Conservation (phyloP, 2,329 filamentous ascomycete species). For the Sporothrix mexicana region DNA sequence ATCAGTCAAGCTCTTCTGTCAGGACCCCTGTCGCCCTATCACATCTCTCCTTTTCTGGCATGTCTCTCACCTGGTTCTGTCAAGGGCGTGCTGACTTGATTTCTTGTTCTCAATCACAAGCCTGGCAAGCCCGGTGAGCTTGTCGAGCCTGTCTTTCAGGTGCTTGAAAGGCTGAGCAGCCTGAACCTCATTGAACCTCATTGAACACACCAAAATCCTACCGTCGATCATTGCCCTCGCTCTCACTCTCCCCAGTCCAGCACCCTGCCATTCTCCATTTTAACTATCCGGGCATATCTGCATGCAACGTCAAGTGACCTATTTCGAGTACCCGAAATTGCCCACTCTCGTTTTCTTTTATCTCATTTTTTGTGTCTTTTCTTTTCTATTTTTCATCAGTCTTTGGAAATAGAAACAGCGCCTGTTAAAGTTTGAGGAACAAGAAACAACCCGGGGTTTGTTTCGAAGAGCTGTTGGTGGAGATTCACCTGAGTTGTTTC, state of each 20-base stretch:
- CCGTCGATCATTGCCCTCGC: conserved; percentile 27
- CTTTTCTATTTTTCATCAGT: background rate
- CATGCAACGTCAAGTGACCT: conserved; percentile 25
- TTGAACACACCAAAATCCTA: conserved; percentile 37
- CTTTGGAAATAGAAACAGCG: background rate
- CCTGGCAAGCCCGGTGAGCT: background rate
- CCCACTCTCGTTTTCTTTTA: background rate
- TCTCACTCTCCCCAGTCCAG: background rate
- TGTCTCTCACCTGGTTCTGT: background rate
- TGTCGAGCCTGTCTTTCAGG: background rate
- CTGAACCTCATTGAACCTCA: background rate
- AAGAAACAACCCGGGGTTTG: background rate
- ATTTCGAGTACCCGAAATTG: conserved; percentile 29
- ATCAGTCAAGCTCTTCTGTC: conserved; percentile 16
- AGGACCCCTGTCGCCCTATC: conserved; percentile 27
- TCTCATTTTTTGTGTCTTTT: background rate
- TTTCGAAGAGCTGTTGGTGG: background rate
- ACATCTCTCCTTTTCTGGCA: conserved; percentile 6
- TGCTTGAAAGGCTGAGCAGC: conserved; percentile 16
- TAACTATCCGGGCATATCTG: conserved; percentile 14
- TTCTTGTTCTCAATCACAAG: background rate
- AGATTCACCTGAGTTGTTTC: background rate
- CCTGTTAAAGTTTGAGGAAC: background rate
- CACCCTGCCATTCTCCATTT: conserved; percentile 17
- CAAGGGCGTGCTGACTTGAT: background rate